Conservation (phyloP, 2,329 filamentous ascomycete species). For the Aureobasidium sp. region DNA sequence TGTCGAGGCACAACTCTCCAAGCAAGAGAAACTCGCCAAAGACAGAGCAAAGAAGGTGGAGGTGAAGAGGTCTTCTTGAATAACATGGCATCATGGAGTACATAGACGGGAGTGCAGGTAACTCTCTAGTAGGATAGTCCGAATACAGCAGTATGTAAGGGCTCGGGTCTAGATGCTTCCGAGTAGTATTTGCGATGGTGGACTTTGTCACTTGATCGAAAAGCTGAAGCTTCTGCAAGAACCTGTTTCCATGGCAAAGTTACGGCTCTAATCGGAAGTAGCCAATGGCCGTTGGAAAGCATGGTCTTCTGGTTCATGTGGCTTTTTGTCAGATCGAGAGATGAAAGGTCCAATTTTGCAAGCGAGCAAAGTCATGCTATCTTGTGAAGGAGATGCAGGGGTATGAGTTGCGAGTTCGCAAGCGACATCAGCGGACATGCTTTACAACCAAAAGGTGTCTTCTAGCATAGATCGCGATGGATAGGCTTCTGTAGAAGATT, state of each 20-base stretch:
- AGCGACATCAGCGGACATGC: too few species aligned
- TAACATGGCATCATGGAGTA: background rate
- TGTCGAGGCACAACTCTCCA: conserved; percentile 84
- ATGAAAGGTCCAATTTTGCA: background rate
- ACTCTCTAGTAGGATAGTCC: background rate
- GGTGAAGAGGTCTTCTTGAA: conserved; percentile 12
- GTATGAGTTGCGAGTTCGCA: background rate
- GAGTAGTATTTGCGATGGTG: background rate
- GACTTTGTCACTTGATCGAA: too few species aligned
- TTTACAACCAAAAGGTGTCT: too few species aligned
- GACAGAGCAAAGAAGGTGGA: conserved; percentile 54
- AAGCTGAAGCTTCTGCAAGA: background rate
- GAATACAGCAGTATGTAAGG: background rate
- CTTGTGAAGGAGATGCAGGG: too few species aligned
- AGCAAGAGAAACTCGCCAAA: conserved; percentile 86
- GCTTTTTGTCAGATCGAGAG: conserved; percentile 15
- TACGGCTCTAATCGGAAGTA: background rate
- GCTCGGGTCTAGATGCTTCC: background rate
- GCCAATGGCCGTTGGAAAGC: conserved; percentile 11
- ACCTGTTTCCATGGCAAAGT: conserved; percentile 4
- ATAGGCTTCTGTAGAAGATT: conserved; percentile 6
- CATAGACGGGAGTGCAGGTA: conserved; percentile 8
- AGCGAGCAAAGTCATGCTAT: background rate
- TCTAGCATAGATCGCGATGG: background rate
- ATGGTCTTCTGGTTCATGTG: background rate